These are phyloP conservation scores for Aureobasidium sp. DNA, from an alignment of 2,329 filamentous ascomycete genomes.

Conservation along the genomic window DNA sequence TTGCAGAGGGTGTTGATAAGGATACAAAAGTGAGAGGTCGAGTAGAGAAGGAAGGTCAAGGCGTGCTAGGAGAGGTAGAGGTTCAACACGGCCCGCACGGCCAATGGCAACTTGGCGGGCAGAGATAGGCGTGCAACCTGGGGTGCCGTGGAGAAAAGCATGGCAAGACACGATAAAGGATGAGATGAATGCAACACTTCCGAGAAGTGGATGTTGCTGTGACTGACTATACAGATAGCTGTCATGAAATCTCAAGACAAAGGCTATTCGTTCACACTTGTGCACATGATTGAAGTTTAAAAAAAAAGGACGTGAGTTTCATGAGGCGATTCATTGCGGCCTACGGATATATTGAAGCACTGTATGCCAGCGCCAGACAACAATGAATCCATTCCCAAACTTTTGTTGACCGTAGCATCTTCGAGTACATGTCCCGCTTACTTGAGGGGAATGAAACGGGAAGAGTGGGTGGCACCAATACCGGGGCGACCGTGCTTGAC, in stretches of 20 bases:
- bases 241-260: no score
- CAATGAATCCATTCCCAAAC: slow-evolving; percentile 13
- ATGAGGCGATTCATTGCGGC: slow-evolving; percentile 15
- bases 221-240: no score
- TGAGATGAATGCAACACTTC: not conserved
- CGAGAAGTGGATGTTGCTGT: not conserved
- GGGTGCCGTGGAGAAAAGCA: not conserved
- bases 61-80: not conserved
- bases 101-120: not conserved
- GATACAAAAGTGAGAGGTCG: not conserved
- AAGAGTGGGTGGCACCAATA: slow-evolving; percentile 99
- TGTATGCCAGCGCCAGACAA: slow-evolving; percentile 10
- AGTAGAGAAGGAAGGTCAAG: not conserved
- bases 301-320: slow-evolving; percentile 10
- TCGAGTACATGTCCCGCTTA: slow-evolving; percentile 42
- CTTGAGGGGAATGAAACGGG: slow-evolving; percentile 99
- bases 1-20: not conserved
- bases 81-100: not conserved
- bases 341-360: slow-evolving; percentile 16
- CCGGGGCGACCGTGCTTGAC: slow-evolving; percentile 99
- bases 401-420: slow-evolving; percentile 15
- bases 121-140: not conserved
- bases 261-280: not conserved
- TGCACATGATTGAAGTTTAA: not conserved
- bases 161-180: not conserved